A percentile compares a stretch with the other conserved stretches of the same genome.
phyloP scores from a whole-genome alignment of 306 rosid species.

The Prunus mume region DNA sequence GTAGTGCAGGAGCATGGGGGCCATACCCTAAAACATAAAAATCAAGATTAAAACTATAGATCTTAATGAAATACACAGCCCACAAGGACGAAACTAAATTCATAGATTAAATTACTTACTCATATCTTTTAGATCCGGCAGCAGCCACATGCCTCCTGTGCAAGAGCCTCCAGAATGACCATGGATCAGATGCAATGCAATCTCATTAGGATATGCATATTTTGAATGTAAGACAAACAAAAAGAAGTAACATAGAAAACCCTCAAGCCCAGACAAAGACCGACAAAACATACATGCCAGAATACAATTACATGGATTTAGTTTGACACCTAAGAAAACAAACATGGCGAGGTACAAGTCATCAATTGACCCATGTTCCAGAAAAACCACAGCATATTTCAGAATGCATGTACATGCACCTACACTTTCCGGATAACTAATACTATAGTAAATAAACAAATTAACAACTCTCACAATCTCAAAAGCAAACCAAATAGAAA shows the following conservation, averaged over 20 bases:
- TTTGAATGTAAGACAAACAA: constrained; percentile 14
- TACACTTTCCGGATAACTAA: neutral
- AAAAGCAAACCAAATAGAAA: neutral
- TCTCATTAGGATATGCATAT: constrained; percentile 56
- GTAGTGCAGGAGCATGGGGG: constrained; percentile 22
- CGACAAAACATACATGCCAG: neutral
- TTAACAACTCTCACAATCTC: neutral
- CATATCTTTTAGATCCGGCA: constrained; percentile 35
- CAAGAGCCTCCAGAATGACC: constrained; percentile 67
- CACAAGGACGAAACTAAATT: neutral
- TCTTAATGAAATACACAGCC: neutral
- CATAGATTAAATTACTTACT: constrained; percentile 47
- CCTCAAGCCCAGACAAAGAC: neutral
- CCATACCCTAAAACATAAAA: constrained; percentile 28
- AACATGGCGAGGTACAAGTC: neutral
- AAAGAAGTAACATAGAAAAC: neutral
- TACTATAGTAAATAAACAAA: neutral
- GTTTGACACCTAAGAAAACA: neutral
- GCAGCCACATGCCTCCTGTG: constrained; percentile 55
- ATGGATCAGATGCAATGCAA: constrained; percentile 81
- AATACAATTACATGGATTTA: neutral
- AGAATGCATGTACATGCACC: neutral
- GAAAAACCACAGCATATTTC: neutral
- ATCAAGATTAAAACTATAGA: constrained; percentile 1
- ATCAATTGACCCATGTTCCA: neutral